These are phyloP conservation scores for Dipteronia dyeriana DNA, from an alignment of 345 rosid species.

Conservation along the genomic window DNA sequence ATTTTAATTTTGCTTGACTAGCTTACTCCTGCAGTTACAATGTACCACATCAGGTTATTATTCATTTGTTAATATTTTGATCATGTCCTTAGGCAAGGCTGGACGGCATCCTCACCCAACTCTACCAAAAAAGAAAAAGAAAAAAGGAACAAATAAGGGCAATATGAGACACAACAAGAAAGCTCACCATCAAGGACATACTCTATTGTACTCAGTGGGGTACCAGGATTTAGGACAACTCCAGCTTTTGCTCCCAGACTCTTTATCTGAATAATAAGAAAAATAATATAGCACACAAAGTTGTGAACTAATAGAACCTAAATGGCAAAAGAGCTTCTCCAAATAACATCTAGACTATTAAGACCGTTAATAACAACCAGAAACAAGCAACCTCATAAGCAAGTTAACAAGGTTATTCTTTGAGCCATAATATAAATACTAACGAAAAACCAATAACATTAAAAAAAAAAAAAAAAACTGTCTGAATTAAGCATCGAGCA, in stretches of 20 bases:
- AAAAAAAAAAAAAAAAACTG: not conserved
- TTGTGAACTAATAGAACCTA: constrained; percentile 9
- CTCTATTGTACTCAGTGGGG: constrained; percentile 82
- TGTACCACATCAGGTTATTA: not conserved
- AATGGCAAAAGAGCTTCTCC: constrained; percentile 12
- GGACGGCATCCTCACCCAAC: not conserved
- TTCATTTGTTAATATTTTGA: not conserved
- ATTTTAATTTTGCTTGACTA: not conserved
- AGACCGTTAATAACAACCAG: constrained; percentile 9
- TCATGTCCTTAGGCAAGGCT: not conserved
- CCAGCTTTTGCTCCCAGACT: constrained; percentile 96
- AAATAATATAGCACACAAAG: not conserved
- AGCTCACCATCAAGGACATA: constrained; percentile 88
- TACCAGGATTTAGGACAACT: constrained; percentile 92
- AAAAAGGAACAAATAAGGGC: not conserved
- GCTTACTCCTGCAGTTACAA: not conserved
- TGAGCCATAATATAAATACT: not conserved
- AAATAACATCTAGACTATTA: not conserved
- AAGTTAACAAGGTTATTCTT: constrained; percentile 11
- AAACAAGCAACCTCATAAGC: constrained; percentile 7
- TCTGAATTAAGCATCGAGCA: not conserved
- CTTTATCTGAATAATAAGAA: constrained; percentile 60
- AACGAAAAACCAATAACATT: not conserved
- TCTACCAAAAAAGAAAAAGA: no score
- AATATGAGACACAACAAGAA: constrained; percentile 9